Evolutionary conservation across 2,329 filamentous ascomycete genomes (phyloP), one percentile per base, ranked within the genome.

Genomic region (Sporothrix euskadiensis): DNA sequence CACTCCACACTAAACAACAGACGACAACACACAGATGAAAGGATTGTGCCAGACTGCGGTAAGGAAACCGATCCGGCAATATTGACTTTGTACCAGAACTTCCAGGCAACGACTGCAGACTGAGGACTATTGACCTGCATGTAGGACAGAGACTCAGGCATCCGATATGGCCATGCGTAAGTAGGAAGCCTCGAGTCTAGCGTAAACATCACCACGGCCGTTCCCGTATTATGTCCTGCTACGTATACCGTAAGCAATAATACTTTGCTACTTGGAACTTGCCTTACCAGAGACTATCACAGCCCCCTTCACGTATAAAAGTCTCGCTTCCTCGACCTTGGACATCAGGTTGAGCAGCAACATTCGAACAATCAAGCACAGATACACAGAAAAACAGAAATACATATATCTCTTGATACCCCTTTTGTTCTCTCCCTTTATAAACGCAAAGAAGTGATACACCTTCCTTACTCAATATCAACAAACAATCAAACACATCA

Each of bases 91-190:
- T 5, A 26, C 19, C 41, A 30, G 5, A 3, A 41, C 63, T 19
- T 49, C 63, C 22, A 66, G 63, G 63, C 63, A 65, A 65, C 59
- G 26, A 65, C 12, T 19, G 19, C 12, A 9, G 59, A 49, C 44
- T 19, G 19, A 22, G 35, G 59, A 49, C 44, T 49, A 6, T 16
- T 5, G 44, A 49, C 35, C 35, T 63, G 35, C 59, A 16, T 14
- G 59, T 22, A 49, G 41, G 41, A 32, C 41, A 66, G 26, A 47
- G 61, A 32, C 22, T 65, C n/a, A 26, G 35, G 59, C 35, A 65
- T 65, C 35, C 59, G 6, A 16, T 44, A 30, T 30, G 14, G 26
- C 22, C 3, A 12, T 26, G 4, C 22, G 59, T 26, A 65, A 22
- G 22, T 26, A 9, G 22, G 59, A 41, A 41, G 39, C n/a, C 35